Base-by-base conservation (phyloP, 192 early-diverging fungal species). In the Coemansia sp. region DNA sequence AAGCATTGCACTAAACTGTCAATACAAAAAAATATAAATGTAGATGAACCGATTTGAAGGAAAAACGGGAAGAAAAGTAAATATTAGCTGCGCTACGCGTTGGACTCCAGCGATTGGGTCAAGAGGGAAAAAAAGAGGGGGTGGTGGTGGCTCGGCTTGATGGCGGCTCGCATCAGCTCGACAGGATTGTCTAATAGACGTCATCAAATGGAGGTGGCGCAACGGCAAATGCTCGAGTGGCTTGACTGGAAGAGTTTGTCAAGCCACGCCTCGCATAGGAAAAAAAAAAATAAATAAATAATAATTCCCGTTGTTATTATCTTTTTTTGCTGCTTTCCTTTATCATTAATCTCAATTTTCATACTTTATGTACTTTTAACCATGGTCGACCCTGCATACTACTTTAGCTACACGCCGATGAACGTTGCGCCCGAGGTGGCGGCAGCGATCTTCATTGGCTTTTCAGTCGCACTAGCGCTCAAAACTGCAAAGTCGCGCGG, bases 331-430 rank as follows among this genome's bases (percentile, higher is more conserved):
- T 4, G 10, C 52, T 55, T 26, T 31, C 16, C 14, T 6, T 31
- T n/a, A n/a, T n/a, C n/a, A n/a, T n/a, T n/a, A n/a, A 8, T 31
- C 3, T 26, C 26, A 25, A 12, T 50, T 52, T 28, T 25, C 13
- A 26, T 8, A 5, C 9, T 48, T 14, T 25, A 25, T 31, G 14
- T 31, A 55, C 11, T 47, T 10, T 23, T 52, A 14, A 55, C n/a
- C 0, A 55, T 36, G 18, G 64, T 66, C 38, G 58, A 67, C 13
- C 57, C 65, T 9, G 38, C 57, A 9, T 67, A 67, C 57, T 68
- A 61, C 33, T 68, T 68, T 48, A 68, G 59, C 58, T 68, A 68
- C 45, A 31, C 25, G n/a, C 66, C 66, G 34, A 39, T 53, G 4
- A 52, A 68, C 59, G 39, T 61, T 38, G 59, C 59, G 25, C 66